Conservation (phyloP, 139 green algal genomes). For the Haematococcus lacustris region DNA sequence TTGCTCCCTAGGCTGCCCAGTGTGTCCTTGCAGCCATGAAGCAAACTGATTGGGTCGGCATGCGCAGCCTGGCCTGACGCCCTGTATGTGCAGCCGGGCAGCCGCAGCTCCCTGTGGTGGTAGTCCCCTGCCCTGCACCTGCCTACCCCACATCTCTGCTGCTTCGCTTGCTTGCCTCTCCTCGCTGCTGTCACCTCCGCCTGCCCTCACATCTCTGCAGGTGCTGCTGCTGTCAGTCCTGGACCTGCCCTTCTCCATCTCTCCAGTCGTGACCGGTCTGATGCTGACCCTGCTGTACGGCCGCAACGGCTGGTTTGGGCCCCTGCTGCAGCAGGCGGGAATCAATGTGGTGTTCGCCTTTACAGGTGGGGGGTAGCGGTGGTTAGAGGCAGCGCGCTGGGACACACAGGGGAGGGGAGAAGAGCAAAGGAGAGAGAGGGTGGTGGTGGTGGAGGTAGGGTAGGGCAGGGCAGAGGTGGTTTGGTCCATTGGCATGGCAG, state of each 20-base stretch:
- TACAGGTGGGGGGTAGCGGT: conserved; percentile 40
- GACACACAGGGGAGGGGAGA: too few species aligned
- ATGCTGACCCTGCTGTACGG: conserved; percentile 88
- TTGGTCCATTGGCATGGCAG: too few species aligned
- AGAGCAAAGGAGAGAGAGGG: too few species aligned
- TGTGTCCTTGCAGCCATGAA: too few species aligned
- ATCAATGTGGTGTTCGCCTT: conserved; percentile 83
- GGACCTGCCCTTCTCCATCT: conserved; percentile 86
- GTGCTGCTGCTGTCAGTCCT: conserved; percentile 67
- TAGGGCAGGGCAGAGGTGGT: too few species aligned
- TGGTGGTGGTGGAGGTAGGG: too few species aligned
- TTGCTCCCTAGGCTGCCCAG: too few species aligned
- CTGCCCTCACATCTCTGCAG: conserved; percentile 18
- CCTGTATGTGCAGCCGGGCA: neutral
- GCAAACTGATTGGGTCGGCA: too few species aligned
- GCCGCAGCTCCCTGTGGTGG: neutral
- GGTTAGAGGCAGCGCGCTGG: too few species aligned
- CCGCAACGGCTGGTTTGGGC: conserved; percentile 75
- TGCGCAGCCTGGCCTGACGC: neutral
- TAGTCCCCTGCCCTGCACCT: neutral
- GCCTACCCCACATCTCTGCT: neutral
- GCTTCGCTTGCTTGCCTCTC: neutral
- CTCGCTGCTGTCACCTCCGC: neutral
- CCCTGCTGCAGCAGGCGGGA: conserved; percentile 51
- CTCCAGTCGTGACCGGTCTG: conserved; percentile 77